Conservation (phyloP, 2,329 filamentous ascomycete species). For the Drechslera avenae region DNA sequence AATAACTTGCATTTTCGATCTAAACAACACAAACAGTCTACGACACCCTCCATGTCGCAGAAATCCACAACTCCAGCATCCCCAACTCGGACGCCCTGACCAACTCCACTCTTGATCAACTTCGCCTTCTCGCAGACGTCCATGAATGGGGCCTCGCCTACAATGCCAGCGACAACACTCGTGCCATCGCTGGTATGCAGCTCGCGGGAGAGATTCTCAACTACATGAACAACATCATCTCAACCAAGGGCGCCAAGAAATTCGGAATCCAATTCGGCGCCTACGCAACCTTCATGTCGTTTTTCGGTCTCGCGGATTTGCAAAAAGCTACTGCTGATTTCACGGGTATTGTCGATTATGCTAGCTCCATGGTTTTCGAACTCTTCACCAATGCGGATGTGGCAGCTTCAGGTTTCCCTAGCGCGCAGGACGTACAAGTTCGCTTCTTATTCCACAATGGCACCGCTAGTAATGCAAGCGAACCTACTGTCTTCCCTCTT, state of each 20-base stretch:
- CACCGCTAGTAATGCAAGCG: slow-evolving; percentile 53
- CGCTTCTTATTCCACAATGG: slow-evolving; percentile 69
- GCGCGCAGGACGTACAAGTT: slow-evolving; percentile 58
- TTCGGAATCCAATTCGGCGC: slow-evolving; percentile 64
- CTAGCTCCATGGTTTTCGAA: slow-evolving; percentile 81
- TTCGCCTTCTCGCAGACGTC: slow-evolving; percentile 74
- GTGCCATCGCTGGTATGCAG: slow-evolving; percentile 55
- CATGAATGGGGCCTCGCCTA: slow-evolving; percentile 86
- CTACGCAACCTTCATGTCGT: slow-evolving; percentile 65
- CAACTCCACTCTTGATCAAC: slow-evolving; percentile 64
- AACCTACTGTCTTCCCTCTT: slow-evolving; percentile 62
- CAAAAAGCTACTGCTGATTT: slow-evolving; percentile 64
- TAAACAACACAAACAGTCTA: slow-evolving; percentile 50
- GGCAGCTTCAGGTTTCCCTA: slow-evolving; percentile 48
- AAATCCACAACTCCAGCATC: slow-evolving; percentile 68
- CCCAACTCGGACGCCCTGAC: slow-evolving; percentile 62
- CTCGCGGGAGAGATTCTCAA: slow-evolving; percentile 54
- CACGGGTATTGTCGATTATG: slow-evolving; percentile 80
- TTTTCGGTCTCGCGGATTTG: slow-evolving; percentile 65
- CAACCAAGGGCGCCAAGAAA: slow-evolving; percentile 46
- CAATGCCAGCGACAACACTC: slow-evolving; percentile 63
- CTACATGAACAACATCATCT: slow-evolving; percentile 53
- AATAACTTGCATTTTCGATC: background rate
- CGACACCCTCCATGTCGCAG: slow-evolving; percentile 67
- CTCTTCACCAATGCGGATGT: slow-evolving; percentile 58